phyloP scores from a whole-genome alignment of 257 asterid species.

The Solanum acaule region DNA sequence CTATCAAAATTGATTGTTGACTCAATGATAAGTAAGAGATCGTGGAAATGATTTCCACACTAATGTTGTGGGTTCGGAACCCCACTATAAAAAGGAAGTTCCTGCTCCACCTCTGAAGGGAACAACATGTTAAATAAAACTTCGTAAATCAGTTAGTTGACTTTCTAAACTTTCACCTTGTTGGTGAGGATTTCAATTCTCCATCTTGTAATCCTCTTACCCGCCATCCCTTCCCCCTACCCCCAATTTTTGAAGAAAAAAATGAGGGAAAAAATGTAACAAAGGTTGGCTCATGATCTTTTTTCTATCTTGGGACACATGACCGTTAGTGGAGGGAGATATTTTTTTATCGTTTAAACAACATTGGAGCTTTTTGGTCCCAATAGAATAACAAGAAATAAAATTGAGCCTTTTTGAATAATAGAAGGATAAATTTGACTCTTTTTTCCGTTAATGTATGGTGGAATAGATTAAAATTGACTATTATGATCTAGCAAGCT shows the following conservation, averaged over 20 bases:
- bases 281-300: neutral
- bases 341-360: neutral
- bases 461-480: neutral
- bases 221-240: neutral
- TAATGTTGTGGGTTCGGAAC: no score
- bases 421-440: neutral
- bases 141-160: neutral
- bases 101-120: fast-evolving
- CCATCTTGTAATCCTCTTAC: neutral
- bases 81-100: no score
- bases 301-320: neutral
- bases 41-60: no score
- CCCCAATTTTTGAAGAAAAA: neutral
- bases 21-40: no score
- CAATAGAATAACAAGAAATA: neutral
- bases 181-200: neutral
- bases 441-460: fast-evolving
- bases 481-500: neutral
- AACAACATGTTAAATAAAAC: neutral
- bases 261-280: neutral
- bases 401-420: neutral
- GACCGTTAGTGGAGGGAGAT: neutral
- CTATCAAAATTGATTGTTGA: no score
- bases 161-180: neutral
- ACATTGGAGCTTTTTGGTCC: neutral